Percentiles rank a stretch among this genome's conserved stretches.
These are phyloP conservation scores for Apiospora hydei DNA, from an alignment of 2,329 filamentous ascomycete genomes.

Conservation along the genomic window DNA sequence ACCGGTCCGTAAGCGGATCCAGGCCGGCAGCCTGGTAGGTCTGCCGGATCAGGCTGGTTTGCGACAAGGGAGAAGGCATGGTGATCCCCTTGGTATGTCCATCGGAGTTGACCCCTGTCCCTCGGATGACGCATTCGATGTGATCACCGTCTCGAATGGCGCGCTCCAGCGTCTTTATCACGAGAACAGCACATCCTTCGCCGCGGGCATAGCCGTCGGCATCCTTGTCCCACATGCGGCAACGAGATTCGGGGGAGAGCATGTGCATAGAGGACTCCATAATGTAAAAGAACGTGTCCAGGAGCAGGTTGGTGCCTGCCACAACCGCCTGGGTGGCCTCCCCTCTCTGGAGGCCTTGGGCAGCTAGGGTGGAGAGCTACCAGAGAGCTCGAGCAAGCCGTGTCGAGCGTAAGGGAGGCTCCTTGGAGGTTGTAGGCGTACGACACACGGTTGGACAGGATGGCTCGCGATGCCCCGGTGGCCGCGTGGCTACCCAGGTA, in stretches of 20 bases:
- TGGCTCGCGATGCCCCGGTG: conserved; percentile 32
- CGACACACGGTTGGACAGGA: conserved; percentile 41
- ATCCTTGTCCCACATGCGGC: conserved; percentile 43
- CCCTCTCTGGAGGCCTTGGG: conserved; percentile 33
- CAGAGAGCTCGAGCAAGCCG: conserved; percentile 41
- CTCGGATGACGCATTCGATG: conserved; percentile 47
- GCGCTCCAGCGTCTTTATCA: conserved; percentile 51
- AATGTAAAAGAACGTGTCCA: conserved; percentile 22
- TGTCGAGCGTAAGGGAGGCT: conserved; percentile 41
- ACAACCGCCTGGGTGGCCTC: conserved; percentile 29
- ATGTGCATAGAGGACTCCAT: conserved; percentile 33
- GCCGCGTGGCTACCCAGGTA: conserved; percentile 26
- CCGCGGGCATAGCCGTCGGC: conserved; percentile 56
- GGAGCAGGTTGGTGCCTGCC: conserved; percentile 23
- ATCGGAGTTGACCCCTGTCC: conserved; percentile 47
- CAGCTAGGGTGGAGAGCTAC: conserved; percentile 40
- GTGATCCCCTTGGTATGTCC: conserved; percentile 53
- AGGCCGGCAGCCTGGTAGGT: conserved; percentile 43
- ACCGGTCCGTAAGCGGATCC: conserved; percentile 28
- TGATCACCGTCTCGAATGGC: conserved; percentile 50
- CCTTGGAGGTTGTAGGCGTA: conserved; percentile 42
- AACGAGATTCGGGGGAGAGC: conserved; percentile 36
- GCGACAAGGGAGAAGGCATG: conserved; percentile 47
- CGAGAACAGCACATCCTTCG: conserved; percentile 51
- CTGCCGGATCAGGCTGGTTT: conserved; percentile 40